Evolutionary conservation across 257 asterid species (phyloP), one percentile per base, ranked within the genome.

Genomic region (Scutellaria barbata): DNA sequence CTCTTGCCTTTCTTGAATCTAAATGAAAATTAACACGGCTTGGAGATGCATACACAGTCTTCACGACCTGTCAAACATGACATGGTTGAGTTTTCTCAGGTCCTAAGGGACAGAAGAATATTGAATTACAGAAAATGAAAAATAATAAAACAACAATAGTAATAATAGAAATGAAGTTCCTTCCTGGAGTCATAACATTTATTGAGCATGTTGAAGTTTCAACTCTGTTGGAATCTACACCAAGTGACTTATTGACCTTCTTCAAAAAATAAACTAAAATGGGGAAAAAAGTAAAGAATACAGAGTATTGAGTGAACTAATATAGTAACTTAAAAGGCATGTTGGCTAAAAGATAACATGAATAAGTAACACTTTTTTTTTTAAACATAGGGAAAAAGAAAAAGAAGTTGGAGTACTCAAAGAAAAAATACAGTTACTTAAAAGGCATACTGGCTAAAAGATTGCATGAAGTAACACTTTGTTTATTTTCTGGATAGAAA

Each of bases 11-110:
- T 79, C 96, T 88, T 37, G 96, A 84, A 79, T 94, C 99, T 90
- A 94, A 82, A 86, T 91, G 98, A 83, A 94, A 91, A 82, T 94
- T 85, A 66, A 94, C 78, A 66, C 99, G 98, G 80, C 96, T 91
- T 58, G 99, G 99, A 83, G 99, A 94, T 68, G 99, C 99, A 82
- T 89, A 94, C 47, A 94, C 98, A 62, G 96, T 94, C 88, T 94
- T 94, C 85, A 94, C 88, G 35, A 94, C 99, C 99, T 94, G 88
- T 60, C 33, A 52, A 72, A 75, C 50, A 69, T 12, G 63, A 79
- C 10, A 71, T 30, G 72, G 50, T 59, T 50, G 63, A 39, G 66
- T 69, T 18, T 62, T 22, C 40, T 43, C 68, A 10, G 69, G 52
- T 63, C 58, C 12, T 71, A 63, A 45, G 54, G 25, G 63, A 17